Conservation (phyloP, 1,284 basidiomycete species). For the Peniophora sp. region DNA sequence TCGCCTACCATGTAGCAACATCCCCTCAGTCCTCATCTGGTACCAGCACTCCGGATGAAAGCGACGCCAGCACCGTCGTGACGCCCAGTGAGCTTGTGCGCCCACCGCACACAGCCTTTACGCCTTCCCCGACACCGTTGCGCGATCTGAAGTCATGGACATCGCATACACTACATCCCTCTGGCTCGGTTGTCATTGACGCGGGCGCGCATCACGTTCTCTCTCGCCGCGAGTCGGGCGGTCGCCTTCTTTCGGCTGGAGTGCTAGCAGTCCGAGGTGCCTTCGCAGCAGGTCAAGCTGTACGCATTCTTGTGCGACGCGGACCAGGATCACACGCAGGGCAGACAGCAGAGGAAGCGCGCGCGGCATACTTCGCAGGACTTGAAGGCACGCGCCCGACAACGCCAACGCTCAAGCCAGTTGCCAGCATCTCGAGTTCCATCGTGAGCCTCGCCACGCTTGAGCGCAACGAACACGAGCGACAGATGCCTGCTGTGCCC, state of each 20-base stretch:
- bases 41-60: slow-evolving; percentile 12
- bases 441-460: slow-evolving; percentile 30
- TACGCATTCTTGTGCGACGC: slow-evolving; percentile 69
- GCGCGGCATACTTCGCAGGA: slow-evolving; percentile 21
- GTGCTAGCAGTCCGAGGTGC: slow-evolving; percentile 82
- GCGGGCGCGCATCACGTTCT: slow-evolving; percentile 84
- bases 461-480: slow-evolving; percentile 25
- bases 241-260: slow-evolving; percentile 84
- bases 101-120: slow-evolving; percentile 87
- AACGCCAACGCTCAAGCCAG: slow-evolving; percentile 29
- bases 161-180: slow-evolving; percentile 83
- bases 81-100: slow-evolving; percentile 19
- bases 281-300: slow-evolving; percentile 93
- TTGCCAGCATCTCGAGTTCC: slow-evolving; percentile 27
- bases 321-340: too few relatives aligned
- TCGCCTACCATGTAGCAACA: too few relatives aligned
- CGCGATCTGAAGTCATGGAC: slow-evolving; percentile 96
- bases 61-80: too few relatives aligned
- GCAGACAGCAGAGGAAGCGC: slow-evolving; percentile 16
- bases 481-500: slow-evolving; percentile 14
- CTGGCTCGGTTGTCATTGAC: slow-evolving; percentile 86
- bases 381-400: slow-evolving; percentile 28
- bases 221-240: slow-evolving; percentile 79
- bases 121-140: slow-evolving; percentile 66
- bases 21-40: slow-evolving; percentile 32